phyloP scores from a whole-genome alignment of 352 stramenopile genomes.

The Pythium utonaiense region DNA sequence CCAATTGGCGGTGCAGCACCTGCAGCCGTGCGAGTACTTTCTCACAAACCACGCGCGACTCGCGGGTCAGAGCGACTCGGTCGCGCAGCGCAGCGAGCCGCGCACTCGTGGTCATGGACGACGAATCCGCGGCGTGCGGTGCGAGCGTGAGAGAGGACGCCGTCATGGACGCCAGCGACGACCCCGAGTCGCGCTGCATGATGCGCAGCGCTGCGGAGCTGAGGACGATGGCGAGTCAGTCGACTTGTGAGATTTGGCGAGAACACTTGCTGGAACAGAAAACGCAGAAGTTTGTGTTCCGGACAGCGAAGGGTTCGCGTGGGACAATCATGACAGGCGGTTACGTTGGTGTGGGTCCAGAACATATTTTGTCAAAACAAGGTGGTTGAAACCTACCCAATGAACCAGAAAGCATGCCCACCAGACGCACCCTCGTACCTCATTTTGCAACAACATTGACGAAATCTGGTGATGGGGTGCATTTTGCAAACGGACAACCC shows the following conservation, averaged over 20 bases:
- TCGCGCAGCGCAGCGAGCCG: constrained; percentile 15
- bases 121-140: not conserved
- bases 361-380: too few species aligned
- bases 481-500: too few species aligned
- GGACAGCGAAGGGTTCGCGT: too few species aligned
- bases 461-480: too few species aligned
- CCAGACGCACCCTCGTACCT: too few species aligned
- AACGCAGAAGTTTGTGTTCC: not conserved
- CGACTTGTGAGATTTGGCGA: too few species aligned
- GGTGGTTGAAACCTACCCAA: too few species aligned
- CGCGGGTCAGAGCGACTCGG: constrained; percentile 4
- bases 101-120: constrained; percentile 13
- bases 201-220: not conserved
- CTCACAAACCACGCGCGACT: constrained; percentile 19
- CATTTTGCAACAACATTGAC: too few species aligned
- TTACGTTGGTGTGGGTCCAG: too few species aligned
- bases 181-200: constrained; percentile 9
- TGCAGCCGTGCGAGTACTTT: constrained; percentile 23
- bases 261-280: not conserved
- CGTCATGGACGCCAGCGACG: constrained; percentile 3
- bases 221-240: not conserved
- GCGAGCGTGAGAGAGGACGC: not conserved
- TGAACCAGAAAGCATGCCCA: too few species aligned
- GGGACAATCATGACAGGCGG: too few species aligned
- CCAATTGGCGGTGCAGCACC: constrained; percentile 22